phyloP scores from a whole-genome alignment of 805 yeast genomes.

The Monosporozyma unispora region DNA sequence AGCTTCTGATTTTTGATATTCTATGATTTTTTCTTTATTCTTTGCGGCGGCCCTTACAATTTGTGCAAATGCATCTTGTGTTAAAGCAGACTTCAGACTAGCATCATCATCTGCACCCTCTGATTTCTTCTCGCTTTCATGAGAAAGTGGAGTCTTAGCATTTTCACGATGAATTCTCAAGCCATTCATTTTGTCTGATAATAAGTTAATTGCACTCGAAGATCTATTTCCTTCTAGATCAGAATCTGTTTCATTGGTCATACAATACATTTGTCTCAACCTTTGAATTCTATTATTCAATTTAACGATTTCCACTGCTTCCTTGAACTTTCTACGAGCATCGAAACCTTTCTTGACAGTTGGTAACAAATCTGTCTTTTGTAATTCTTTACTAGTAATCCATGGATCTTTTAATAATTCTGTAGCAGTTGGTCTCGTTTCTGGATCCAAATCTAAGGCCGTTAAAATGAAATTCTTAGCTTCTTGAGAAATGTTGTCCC shows the following conservation, averaged over 20 bases:
- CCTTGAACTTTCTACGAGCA: conserved; percentile 74
- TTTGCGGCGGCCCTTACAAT: conserved; percentile 59
- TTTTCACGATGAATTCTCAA: background rate
- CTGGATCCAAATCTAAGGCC: conserved; percentile 62
- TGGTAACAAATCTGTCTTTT: conserved; percentile 63
- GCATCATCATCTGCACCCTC: conserved; percentile 5
- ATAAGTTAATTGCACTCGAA: conserved; percentile 3
- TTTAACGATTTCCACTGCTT: conserved; percentile 75
- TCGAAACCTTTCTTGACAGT: conserved; percentile 70
- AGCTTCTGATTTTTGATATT: conserved; percentile 3
- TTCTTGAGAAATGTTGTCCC: conserved; percentile 70
- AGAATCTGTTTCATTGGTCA: conserved; percentile 35
- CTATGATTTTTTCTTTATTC: conserved; percentile 39
- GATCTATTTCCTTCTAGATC: conserved; percentile 21
- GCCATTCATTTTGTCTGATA: background rate
- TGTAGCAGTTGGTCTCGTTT: conserved; percentile 56
- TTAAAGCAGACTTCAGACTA: conserved; percentile 32
- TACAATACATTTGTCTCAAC: conserved; percentile 48
- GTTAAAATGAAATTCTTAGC: conserved; percentile 72
- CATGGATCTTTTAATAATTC: conserved; percentile 65
- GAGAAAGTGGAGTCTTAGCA: background rate
- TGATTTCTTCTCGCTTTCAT: background rate
- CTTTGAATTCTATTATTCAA: conserved; percentile 69
- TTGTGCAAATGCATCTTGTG: conserved; percentile 52
- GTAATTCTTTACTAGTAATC: conserved; percentile 46